Conservation (phyloP, 2,329 filamentous ascomycete genomes). For the Calonectria pseudoturangicola region DNA sequence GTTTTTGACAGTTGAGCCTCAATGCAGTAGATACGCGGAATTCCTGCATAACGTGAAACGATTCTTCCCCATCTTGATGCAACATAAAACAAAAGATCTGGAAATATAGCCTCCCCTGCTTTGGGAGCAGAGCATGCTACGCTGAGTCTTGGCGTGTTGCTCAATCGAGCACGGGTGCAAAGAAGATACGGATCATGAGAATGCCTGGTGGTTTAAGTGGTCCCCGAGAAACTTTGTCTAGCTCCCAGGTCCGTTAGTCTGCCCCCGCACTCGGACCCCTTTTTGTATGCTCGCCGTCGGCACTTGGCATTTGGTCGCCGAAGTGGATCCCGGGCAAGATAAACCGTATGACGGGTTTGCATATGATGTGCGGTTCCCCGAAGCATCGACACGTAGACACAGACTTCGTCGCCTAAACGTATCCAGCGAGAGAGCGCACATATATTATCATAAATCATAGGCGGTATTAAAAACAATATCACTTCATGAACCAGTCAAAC, state of each 20-base stretch:
- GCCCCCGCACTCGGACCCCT: background rate
- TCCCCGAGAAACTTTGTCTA: constrained; percentile 17
- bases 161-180: background rate
- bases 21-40: background rate
- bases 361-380: too few relatives aligned
- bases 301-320: constrained; percentile 8
- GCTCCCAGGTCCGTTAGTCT: background rate
- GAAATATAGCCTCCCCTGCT: background rate
- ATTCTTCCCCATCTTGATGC: background rate
- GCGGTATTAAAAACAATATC: too few relatives aligned
- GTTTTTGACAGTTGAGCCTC: background rate
- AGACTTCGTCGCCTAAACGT: background rate
- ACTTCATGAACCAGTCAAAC: too few relatives aligned
- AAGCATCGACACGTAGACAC: background rate
- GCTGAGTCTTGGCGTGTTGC: background rate
- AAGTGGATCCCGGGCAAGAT: background rate
- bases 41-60: background rate
- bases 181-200: background rate
- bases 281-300: background rate
- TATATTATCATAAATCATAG: too few relatives aligned
- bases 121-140: background rate
- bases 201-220: background rate
- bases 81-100: background rate
- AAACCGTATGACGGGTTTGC: too few relatives aligned
- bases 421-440: background rate